A percentile compares a stretch with the other conserved stretches of the same genome.
phyloP scores from a whole-genome alignment of 1,284 basidiomycete genomes.

The Cryptococcus jaspeensis region DNA sequence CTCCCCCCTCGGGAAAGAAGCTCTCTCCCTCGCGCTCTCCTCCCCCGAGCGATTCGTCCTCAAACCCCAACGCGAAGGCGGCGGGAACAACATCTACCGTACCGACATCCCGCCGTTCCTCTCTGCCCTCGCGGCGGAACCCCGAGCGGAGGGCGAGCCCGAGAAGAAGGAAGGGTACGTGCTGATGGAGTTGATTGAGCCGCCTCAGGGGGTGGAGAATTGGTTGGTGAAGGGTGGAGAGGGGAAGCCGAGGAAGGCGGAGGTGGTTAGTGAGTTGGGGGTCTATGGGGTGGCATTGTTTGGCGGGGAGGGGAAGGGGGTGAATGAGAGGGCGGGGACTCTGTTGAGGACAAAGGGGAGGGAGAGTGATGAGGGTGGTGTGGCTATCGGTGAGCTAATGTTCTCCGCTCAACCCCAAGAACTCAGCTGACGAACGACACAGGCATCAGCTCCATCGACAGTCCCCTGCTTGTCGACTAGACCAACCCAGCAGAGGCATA shows the following conservation, averaged over 20 bases:
- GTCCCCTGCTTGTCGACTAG: slow-evolving; percentile 33
- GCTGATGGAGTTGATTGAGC: slow-evolving; percentile 85
- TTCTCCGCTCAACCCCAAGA: neutral
- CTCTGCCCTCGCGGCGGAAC: slow-evolving; percentile 61
- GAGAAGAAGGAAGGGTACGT: slow-evolving; percentile 69
- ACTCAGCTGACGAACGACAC: slow-evolving; percentile 1
- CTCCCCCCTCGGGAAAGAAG: slow-evolving; percentile 52
- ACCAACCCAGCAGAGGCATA: neutral
- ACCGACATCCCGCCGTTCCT: slow-evolving; percentile 76
- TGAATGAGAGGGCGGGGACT: slow-evolving; percentile 74
- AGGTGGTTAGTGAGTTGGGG: slow-evolving; percentile 87
- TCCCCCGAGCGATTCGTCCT: slow-evolving; percentile 68
- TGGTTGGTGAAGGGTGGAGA: slow-evolving; percentile 64
- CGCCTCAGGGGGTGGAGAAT: slow-evolving; percentile 66
- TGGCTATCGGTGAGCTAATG: slow-evolving; percentile 81
- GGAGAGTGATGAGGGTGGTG: slow-evolving; percentile 90
- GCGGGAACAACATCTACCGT: slow-evolving; percentile 95
- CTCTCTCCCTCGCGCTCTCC: slow-evolving; percentile 59
- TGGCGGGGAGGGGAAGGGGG: slow-evolving; percentile 50
- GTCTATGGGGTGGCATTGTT: slow-evolving; percentile 89
- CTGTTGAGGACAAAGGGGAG: slow-evolving; percentile 88
- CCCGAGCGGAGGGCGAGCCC: slow-evolving; percentile 19
- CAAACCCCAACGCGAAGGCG: slow-evolving; percentile 95
- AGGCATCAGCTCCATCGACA: slow-evolving; percentile 48
- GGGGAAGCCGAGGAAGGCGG: slow-evolving; percentile 55